Base-by-base conservation (phyloP, 805 yeast genomes). In the Kregervanrija pseudodelftensis region DNA sequence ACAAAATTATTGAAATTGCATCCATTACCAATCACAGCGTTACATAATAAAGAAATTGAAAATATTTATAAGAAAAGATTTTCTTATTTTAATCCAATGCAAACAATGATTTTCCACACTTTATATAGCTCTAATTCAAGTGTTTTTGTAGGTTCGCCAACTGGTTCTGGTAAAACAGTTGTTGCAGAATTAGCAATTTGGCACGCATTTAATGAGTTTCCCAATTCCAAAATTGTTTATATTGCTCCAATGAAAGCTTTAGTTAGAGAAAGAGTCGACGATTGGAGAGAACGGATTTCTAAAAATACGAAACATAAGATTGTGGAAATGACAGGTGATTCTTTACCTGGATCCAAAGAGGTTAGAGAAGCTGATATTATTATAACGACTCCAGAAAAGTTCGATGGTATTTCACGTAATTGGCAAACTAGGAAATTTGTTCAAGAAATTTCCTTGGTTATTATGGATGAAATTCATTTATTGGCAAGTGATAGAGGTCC, bases 141-240 rank as follows among this genome's bases (percentile, higher is more conserved):
- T 60, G 90, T 84, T 0, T 85, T 93, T 62, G 86, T 93, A 38
- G 99, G 99, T 9, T 89, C 98, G 0, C 99, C 99, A 3, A 93
- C 99, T 2, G 99, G 99, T 17, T 91, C 97, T 0, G 99, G 99
- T 53, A 93, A 93, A 63, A 93, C 99, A 0, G 84, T 93, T 32
- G 98, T 95, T 30, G 96, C 98, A 0, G 99, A 93, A 59, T 65
- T 93, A 45, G 98, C 98, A 0, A 86, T 93, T 12, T 93, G 98
- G 97, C 91, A 89, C 60, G 97, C 99, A 0, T 85, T 91, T 61
- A 77, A 74, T 39, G 83, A 85, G 39, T 80, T 73, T 46, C 96
- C 97, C 0, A 78, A 81, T 10, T 78, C 87, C 1, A 89, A 89
- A 53, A 73, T 86, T 22, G 91, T 85, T 8, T 85, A 86, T 58